Evolutionary conservation across 83 land plant genomes (phyloP), one percentile per base, ranked within the genome.

Genomic region (Picea abies): DNA sequence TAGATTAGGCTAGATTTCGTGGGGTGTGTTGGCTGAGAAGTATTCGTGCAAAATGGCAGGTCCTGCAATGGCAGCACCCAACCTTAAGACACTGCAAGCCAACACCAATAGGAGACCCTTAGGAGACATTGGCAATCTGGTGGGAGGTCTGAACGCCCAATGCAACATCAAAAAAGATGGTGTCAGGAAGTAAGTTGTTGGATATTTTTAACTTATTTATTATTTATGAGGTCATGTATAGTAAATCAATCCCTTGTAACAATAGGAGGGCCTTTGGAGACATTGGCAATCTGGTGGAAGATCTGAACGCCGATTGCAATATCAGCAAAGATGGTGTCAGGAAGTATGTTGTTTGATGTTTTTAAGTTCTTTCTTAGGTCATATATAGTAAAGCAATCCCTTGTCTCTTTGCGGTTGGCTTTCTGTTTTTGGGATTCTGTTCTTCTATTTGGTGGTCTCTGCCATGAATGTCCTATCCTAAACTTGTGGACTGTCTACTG

Each of bases 91-190:
- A 41, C 3, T 62, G 25, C 20, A 17, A 44, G 23, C 22, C 41
- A 78, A 39, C 32, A 49, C 63, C 70, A 79, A 79, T 41, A 84
- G 61, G 11, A 71, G 83, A 66, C 60, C 86, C 4, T 65, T 84
- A 12, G 84, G 78, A 16, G 86, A 84, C 22, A 84, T 80, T 58
- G 79, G 86, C 15, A 84, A 84, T 37, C 76, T 84, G 19, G 83
- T 80, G 47, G 86, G 83, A 23, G 83, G 78, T 19, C 37, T 84
- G 47, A 81, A 84, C 17, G 83, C 83, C 15, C 37, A 84, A 60
- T 80, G 86, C 65, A 80, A 63, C 26, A 83, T 84, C 52, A 84
- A 62, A 79, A 84, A 84, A n/a, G 84, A 84, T 82, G 85, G 52
- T 23, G 69, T 8, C 47, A 29, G 29, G 56, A 20, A 47, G 65